phyloP scores from a whole-genome alignment of 2,329 filamentous ascomycete species.

The Pseudocercospora fuligena region DNA sequence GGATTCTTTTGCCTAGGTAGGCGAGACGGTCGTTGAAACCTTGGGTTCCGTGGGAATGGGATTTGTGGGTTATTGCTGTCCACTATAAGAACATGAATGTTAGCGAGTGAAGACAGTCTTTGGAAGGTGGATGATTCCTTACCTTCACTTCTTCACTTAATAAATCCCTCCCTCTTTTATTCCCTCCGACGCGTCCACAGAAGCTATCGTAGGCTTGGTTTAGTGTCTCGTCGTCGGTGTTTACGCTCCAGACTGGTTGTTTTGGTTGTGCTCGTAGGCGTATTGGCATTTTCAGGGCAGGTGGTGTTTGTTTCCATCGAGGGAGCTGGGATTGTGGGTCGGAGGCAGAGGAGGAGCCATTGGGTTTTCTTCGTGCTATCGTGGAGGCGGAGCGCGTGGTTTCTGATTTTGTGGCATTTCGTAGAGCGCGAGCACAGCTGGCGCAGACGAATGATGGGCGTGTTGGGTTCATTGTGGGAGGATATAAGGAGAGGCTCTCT shows the following conservation, averaged over 20 bases:
- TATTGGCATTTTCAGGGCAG: slow-evolving; percentile 53
- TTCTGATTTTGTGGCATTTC: slow-evolving; percentile 16
- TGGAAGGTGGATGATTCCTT: too few species aligned
- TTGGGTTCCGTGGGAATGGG: slow-evolving; percentile 91
- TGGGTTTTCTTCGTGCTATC: neutral
- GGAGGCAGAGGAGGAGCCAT: slow-evolving; percentile 19
- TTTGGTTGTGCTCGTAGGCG: slow-evolving; percentile 63
- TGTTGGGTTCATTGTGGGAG: slow-evolving; percentile 27
- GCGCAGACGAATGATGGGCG: slow-evolving; percentile 39
- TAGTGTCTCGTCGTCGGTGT: slow-evolving; percentile 73
- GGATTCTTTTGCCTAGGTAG: slow-evolving; percentile 73
- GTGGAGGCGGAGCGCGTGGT: slow-evolving; percentile 29
- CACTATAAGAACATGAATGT: slow-evolving; percentile 54
- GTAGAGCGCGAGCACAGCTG: slow-evolving; percentile 36
- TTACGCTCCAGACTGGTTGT: slow-evolving; percentile 68
- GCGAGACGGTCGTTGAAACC: slow-evolving; percentile 93
- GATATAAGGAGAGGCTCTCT: neutral
- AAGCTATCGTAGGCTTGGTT: slow-evolving; percentile 79
- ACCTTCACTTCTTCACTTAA: slow-evolving; percentile 85
- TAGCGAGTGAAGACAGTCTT: neutral
- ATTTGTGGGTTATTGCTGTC: slow-evolving; percentile 97
- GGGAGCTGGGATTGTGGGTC: slow-evolving; percentile 41
- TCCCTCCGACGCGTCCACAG: slow-evolving; percentile 60
- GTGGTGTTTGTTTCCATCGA: slow-evolving; percentile 58
- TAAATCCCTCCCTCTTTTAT: slow-evolving; percentile 65